These are phyloP conservation scores for Trichoderma brevicompactum DNA, from an alignment of 2,329 filamentous ascomycete species.

Conservation along the genomic window DNA sequence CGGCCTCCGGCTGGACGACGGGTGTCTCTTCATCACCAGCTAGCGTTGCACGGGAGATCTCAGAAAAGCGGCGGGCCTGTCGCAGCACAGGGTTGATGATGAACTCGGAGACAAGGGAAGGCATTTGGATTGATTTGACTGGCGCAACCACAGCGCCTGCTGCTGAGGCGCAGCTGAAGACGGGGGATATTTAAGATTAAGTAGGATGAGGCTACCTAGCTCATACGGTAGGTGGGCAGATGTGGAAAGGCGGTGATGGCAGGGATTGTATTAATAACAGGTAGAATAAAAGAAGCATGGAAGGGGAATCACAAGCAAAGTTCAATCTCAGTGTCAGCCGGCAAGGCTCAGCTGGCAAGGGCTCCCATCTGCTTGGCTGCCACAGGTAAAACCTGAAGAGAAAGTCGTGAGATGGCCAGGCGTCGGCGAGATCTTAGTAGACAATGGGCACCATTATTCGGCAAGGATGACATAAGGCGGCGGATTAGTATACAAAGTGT, in stretches of 20 bases:
- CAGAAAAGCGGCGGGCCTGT: constrained; percentile 67
- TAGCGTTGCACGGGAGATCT: constrained; percentile 50
- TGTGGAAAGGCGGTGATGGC: constrained; percentile 15
- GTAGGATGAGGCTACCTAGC: constrained; percentile 15
- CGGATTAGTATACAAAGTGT: background rate
- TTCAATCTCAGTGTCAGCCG: background rate
- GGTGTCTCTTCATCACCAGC: constrained; percentile 41
- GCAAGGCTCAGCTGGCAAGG: background rate
- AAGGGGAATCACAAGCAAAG: background rate
- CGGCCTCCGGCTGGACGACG: constrained; percentile 34
- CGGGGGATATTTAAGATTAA: constrained; percentile 15
- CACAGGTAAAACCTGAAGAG: background rate
- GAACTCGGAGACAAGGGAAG: constrained; percentile 66
- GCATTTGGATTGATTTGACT: constrained; percentile 50
- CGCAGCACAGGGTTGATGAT: constrained; percentile 68
- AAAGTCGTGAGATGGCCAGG: background rate
- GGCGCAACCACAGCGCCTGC: constrained; percentile 20
- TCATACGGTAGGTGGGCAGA: background rate
- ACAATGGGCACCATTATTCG: constrained; percentile 9
- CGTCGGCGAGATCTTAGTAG: constrained; percentile 10
- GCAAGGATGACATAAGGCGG: constrained; percentile 32
- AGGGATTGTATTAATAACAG: background rate
- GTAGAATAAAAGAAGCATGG: background rate
- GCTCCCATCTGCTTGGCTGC: constrained; percentile 14
- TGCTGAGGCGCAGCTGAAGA: constrained; percentile 13